Base-by-base conservation (phyloP, 202 grass and related monocot genomes). In the Schoenoplectus triqueter region DNA sequence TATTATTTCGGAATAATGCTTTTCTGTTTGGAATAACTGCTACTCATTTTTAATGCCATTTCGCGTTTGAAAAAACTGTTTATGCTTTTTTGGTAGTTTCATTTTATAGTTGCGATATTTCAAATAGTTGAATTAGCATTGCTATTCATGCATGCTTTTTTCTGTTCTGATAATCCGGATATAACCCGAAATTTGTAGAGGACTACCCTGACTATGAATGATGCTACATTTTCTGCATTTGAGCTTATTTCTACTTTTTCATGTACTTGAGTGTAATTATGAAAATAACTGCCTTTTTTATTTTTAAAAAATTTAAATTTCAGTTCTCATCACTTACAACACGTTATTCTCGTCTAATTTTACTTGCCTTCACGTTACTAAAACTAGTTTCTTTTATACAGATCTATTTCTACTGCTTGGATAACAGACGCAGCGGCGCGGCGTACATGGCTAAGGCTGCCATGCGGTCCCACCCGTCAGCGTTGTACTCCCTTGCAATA, bases 361-460 rank as follows among this genome's bases (percentile, higher is more conserved):
- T 57, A 57, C 54, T 31, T 61, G 9, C 41, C 39, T 55, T 54
- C 14, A 56, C 11, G 5, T 76, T 8, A 22, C 21, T 77, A 77
- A 77, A 69, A 77, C 31, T 15, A 51, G 1, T 20, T 15, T 56
- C 5, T 14, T 62, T 18, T 19, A 17, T 61, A 18, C 89, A 98
- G 95, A 93, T 95, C 45, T 87, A 90, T 2, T 98, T 98, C 83
- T 98, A 98, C 4, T 94, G 92, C 56, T 45, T 93, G 2, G 91
- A 88, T 0, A 89, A 80, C 83, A 79, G 92, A 8, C 89, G 89
- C 60, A 64, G 89, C 77, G 95, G 95, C 42, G 92, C 92, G 1
- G 89, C 91, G 10, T 52, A 91, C 67, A 89, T 98, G 13, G 95
- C 95, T 54, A 83, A 86, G 63, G 95, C 95, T 20, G 95, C 95